Percentiles rank a stretch among this genome's conserved stretches.
phyloP scores from a whole-genome alignment of 345 rosid species.

The Eucalyptus pumila region DNA sequence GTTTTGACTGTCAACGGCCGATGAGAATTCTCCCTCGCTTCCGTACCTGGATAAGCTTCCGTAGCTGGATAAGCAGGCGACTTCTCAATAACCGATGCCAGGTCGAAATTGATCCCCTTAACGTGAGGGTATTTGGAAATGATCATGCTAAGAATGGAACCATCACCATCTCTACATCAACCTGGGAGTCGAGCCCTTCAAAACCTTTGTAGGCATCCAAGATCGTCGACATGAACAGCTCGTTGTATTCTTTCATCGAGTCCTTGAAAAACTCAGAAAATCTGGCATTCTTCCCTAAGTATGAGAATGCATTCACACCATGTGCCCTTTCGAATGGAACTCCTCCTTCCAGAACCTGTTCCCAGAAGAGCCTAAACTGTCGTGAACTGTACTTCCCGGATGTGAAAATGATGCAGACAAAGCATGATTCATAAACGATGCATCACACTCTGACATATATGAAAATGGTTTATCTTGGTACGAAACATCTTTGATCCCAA shows the following conservation, averaged over 20 bases:
- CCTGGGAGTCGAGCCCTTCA: constrained; percentile 16
- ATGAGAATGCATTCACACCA: constrained; percentile 9
- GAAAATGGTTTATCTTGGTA: not conserved
- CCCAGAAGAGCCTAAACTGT: not conserved
- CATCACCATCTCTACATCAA: constrained; percentile 48
- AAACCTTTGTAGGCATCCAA: constrained; percentile 27
- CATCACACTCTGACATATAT: not conserved
- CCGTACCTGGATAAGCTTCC: constrained; percentile 11
- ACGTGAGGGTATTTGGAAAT: constrained; percentile 22
- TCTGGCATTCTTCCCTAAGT: constrained; percentile 14
- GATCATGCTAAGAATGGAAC: constrained; percentile 31
- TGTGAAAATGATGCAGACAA: not conserved
- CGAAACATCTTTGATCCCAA: not conserved
- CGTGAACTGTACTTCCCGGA: not conserved
- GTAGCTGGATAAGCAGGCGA: constrained; percentile 16
- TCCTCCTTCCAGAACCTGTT: constrained; percentile 20
- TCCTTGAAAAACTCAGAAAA: constrained; percentile 10
- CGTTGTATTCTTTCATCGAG: constrained; percentile 26
- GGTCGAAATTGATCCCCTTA: constrained; percentile 40
- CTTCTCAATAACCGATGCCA: constrained; percentile 12
- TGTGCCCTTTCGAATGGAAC: constrained; percentile 18
- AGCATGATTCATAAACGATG: not conserved
- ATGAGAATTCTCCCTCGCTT: not conserved
- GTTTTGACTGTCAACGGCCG: not conserved
- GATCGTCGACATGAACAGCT: constrained; percentile 15